Conservation (phyloP, 768 basidiomycete genomes). For the Suillus occidentalis region DNA sequence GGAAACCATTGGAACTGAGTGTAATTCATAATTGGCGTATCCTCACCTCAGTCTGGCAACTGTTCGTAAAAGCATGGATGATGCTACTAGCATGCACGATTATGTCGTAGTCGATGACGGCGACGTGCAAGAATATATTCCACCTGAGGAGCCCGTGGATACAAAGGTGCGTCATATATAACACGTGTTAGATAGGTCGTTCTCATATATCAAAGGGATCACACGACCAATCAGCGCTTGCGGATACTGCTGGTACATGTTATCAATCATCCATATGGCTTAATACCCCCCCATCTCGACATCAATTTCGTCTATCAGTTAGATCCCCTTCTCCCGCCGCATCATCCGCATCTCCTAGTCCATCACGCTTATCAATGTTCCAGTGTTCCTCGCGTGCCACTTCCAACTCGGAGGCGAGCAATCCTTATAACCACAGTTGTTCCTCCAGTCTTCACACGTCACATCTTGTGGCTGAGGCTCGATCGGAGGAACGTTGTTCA, state of each 20-base stretch:
- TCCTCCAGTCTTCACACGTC: conserved; percentile 52
- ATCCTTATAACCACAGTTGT: conserved; percentile 42
- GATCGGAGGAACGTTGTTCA: conserved; percentile 11
- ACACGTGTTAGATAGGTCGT: conserved; percentile 21
- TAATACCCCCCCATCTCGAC: conserved; percentile 39
- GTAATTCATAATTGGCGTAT: conserved; percentile 44
- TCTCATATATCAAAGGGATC: conserved; percentile 25
- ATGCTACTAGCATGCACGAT: conserved; percentile 36
- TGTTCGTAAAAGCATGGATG: conserved; percentile 31
- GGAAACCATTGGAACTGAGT: conserved; percentile 28
- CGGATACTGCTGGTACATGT: conserved; percentile 27
- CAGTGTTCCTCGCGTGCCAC: conserved; percentile 32
- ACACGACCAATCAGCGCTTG: conserved; percentile 19
- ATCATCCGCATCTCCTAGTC: conserved; percentile 32
- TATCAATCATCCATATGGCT: conserved; percentile 35
- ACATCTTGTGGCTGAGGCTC: conserved; percentile 20
- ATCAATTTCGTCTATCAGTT: conserved; percentile 45
- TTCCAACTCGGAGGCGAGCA: conserved; percentile 27
- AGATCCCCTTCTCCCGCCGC: conserved; percentile 41
- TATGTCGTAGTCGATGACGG: conserved; percentile 42
- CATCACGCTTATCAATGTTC: conserved; percentile 47
- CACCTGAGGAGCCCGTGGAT: conserved; percentile 14
- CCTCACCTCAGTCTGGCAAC: conserved; percentile 34
- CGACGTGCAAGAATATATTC: conserved; percentile 25
- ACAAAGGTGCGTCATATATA: conserved; percentile 39